A percentile compares a stretch with the other conserved stretches of the same genome.
Conservation (phyloP, 2,329 filamentous ascomycete genomes). For the Pseudopithomyces chartarum region DNA sequence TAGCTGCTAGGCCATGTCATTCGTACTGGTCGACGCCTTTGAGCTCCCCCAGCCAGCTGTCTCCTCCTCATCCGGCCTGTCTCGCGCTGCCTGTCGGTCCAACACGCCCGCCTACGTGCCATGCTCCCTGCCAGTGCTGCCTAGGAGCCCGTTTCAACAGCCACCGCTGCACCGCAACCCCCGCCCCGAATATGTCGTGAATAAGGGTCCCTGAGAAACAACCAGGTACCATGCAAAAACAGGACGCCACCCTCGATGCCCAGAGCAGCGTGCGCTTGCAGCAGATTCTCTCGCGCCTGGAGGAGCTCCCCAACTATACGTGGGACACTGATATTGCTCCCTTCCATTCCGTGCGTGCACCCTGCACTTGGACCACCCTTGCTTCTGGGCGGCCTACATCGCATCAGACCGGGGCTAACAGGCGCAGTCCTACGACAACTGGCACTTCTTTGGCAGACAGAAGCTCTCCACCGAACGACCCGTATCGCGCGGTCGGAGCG, state of each 20-base stretch:
- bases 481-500: slow-evolving; percentile 31
- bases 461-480: slow-evolving; percentile 27
- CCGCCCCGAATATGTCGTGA: slow-evolving; percentile 16
- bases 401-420: slow-evolving; percentile 20
- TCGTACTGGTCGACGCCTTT: slow-evolving; percentile 1
- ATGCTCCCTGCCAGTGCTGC: neutral
- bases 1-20: neutral
- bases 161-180: neutral
- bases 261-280: slow-evolving; percentile 32
- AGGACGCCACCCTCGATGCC: slow-evolving; percentile 15
- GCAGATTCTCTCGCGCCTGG: slow-evolving; percentile 41
- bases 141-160: neutral
- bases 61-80: neutral
- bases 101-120: neutral
- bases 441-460: slow-evolving; percentile 60
- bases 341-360: slow-evolving; percentile 50
- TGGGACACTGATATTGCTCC: slow-evolving; percentile 50
- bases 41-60: neutral
- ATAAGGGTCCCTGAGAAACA: slow-evolving; percentile 2
- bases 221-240: slow-evolving; percentile 22
- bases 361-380: neutral
- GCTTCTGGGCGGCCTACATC: neutral
- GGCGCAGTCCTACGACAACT: slow-evolving; percentile 79
- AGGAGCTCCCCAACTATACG: slow-evolving; percentile 46
- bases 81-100: neutral